These are phyloP conservation scores for Geoglossum glabrum DNA, from an alignment of 495 filamentous ascomycete species.

Conservation along the genomic window DNA sequence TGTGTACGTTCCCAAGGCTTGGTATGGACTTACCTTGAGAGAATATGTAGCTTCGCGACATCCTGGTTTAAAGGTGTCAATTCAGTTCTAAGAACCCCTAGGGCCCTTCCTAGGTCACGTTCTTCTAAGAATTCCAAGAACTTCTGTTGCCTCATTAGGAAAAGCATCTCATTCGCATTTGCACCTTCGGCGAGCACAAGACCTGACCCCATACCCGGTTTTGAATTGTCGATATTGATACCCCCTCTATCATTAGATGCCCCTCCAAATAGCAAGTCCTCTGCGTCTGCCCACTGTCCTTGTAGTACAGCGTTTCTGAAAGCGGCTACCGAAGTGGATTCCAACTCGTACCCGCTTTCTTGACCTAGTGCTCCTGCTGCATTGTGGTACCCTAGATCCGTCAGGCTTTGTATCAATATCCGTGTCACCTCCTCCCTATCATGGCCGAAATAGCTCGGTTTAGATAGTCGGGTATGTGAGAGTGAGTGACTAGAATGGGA, in stretches of 20 bases:
- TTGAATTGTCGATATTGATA: conserved; percentile 22
- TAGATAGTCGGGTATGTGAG: conserved; percentile 15
- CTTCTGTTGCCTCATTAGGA: conserved; percentile 81
- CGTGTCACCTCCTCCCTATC: conserved; percentile 85
- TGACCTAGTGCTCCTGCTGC: conserved; percentile 53
- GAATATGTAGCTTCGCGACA: conserved; percentile 49
- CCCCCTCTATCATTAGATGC: conserved; percentile 12
- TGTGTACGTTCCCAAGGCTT: too few species aligned
- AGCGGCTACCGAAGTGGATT: conserved; percentile 63
- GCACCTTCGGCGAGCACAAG: conserved; percentile 37
- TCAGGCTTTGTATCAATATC: conserved; percentile 76
- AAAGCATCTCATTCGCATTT: conserved; percentile 42
- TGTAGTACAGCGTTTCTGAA: conserved; percentile 66
- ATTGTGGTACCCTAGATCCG: conserved; percentile 64
- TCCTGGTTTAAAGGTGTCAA: conserved; percentile 75
- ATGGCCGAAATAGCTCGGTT: conserved; percentile 48
- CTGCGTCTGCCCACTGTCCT: conserved; percentile 71
- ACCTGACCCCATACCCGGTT: conserved; percentile 24
- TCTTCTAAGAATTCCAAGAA: conserved; percentile 78
- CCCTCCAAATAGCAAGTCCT: conserved; percentile 51
- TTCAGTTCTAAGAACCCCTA: conserved; percentile 68
- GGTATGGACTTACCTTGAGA: conserved; percentile 42
- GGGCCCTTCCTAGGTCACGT: conserved; percentile 47
- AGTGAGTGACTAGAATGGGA: conserved; percentile 10
- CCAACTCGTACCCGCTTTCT: conserved; percentile 77